Evolutionary conservation across 306 rosid species (phyloP).

Genomic region (Cercis canadensis): DNA sequence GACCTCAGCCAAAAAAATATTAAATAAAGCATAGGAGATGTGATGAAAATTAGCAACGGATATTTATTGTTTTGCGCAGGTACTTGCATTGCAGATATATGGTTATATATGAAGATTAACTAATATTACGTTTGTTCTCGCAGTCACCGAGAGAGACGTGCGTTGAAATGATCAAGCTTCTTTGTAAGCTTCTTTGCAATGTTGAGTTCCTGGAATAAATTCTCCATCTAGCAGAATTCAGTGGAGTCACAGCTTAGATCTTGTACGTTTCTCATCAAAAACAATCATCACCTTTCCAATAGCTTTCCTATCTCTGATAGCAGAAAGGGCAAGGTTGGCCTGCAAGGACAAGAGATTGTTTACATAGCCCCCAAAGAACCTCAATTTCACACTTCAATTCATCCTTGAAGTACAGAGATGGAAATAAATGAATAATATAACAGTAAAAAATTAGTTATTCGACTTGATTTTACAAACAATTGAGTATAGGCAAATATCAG

Average conservation of each 20-base stretch:
- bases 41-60: too few relatives aligned
- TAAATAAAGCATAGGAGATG: too few relatives aligned
- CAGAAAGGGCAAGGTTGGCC: constrained; percentile 89
- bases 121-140: too few relatives aligned
- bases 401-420: background rate
- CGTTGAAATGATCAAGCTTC: too few relatives aligned
- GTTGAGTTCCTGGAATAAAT: constrained; percentile 13
- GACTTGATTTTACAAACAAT: background rate
- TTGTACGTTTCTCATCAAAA: constrained; percentile 55
- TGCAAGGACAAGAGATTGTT: constrained; percentile 51
- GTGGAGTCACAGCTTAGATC: constrained; percentile 66
- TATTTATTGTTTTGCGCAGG: too few relatives aligned
- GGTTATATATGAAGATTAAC: too few relatives aligned
- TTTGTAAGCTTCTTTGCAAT: too few relatives aligned
- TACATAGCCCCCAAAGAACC: constrained; percentile 18
- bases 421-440: background rate
- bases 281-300: constrained; percentile 90
- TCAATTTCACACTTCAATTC: background rate
- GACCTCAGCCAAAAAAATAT: too few relatives aligned
- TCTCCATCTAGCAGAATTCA: constrained; percentile 34
- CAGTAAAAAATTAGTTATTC: too few relatives aligned
- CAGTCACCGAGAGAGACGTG: too few relatives aligned
- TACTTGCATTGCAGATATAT: too few relatives aligned
- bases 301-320: constrained; percentile 80
- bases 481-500: background rate